phyloP scores from a whole-genome alignment of 2,329 filamentous ascomycete species.

The Penicillium sp. region DNA sequence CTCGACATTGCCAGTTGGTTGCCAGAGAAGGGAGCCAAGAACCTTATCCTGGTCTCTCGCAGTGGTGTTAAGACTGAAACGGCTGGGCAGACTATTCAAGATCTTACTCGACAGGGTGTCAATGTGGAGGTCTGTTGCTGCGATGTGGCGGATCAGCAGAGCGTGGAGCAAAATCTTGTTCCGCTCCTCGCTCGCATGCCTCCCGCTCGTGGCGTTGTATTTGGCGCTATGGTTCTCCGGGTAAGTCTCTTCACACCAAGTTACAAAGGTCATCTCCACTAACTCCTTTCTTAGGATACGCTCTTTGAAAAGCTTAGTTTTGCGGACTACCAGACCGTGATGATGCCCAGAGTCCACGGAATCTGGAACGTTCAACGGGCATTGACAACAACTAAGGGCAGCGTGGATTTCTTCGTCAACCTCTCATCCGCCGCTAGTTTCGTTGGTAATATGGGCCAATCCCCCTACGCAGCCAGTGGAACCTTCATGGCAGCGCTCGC shows the following conservation, averaged over 20 bases:
- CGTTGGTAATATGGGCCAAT: constrained; percentile 50
- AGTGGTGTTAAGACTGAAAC: constrained; percentile 28
- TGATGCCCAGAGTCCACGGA: constrained; percentile 23
- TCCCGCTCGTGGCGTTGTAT: constrained; percentile 44
- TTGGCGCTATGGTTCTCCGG: constrained; percentile 46
- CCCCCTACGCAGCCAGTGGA: constrained; percentile 54
- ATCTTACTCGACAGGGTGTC: constrained; percentile 15
- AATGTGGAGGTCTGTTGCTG: constrained; percentile 30
- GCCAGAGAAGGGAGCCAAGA: constrained; percentile 48
- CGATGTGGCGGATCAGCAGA: constrained; percentile 27
- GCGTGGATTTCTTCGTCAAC: constrained; percentile 26
- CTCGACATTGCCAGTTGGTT: constrained; percentile 53
- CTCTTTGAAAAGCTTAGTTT: constrained; percentile 28
- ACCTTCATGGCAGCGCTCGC: constrained; percentile 24
- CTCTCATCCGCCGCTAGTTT: constrained; percentile 27
- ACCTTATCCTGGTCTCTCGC: constrained; percentile 55
- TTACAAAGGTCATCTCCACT: not conserved
- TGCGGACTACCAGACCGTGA: constrained; percentile 23
- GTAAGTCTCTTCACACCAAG: constrained; percentile 11
- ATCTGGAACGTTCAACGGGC: constrained; percentile 31
- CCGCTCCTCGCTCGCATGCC: constrained; percentile 28
- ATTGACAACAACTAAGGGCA: constrained; percentile 9
- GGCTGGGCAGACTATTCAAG: constrained; percentile 10
- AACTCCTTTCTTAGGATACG: constrained; percentile 14
- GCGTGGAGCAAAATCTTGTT: constrained; percentile 14